Conservation (phyloP, 2,329 filamentous ascomycete species). For the Colletotrichum paranaense region DNA sequence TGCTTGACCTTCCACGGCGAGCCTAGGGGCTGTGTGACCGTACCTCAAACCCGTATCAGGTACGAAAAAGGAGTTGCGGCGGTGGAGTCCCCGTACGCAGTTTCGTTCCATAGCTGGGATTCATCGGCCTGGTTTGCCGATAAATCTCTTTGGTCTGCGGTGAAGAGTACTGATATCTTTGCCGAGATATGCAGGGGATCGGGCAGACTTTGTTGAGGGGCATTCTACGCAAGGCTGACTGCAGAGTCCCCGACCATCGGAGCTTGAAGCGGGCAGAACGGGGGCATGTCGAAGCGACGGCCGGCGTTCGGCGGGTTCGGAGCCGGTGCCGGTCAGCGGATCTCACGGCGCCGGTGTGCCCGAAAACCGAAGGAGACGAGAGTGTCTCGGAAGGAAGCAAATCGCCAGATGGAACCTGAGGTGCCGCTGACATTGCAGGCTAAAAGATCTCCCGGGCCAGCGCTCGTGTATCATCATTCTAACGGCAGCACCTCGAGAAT, state of each 20-base stretch:
- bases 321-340: neutral
- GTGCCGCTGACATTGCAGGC: neutral
- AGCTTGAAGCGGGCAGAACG: neutral
- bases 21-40: neutral
- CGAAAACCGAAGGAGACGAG: too few relatives aligned
- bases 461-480: neutral
- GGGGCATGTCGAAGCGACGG: neutral
- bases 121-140: neutral
- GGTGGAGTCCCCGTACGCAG: neutral
- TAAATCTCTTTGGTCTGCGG: neutral
- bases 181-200: neutral
- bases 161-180: neutral
- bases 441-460: neutral
- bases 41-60: neutral
- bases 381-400: neutral
- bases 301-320: neutral
- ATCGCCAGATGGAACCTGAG: neutral
- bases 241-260: neutral
- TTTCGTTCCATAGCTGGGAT: neutral
- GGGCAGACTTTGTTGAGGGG: neutral
- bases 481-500: neutral
- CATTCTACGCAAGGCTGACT: neutral
- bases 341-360: neutral
- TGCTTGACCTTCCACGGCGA: neutral
- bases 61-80: neutral